These are phyloP conservation scores for Castanospermum australe DNA, from an alignment of 306 rosid genomes.

Conservation along the genomic window DNA sequence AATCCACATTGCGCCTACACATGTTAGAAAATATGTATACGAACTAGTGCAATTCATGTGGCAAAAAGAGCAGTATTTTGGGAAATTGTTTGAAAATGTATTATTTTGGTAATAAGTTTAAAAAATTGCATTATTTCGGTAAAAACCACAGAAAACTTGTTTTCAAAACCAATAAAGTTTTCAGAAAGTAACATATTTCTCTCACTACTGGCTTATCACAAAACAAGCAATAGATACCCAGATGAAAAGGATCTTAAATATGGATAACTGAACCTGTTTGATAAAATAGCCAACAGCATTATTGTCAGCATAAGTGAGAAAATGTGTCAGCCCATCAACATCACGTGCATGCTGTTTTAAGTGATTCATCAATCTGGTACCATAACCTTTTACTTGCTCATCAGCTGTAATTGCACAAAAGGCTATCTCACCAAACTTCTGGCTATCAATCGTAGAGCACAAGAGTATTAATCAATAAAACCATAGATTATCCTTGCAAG, in stretches of 20 bases:
- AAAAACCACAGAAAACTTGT: background rate
- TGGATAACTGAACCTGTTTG: slow-evolving; percentile 71
- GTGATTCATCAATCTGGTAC: slow-evolving; percentile 97
- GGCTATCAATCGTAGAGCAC: slow-evolving; percentile 51
- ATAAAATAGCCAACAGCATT: slow-evolving; percentile 98
- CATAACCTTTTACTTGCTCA: slow-evolving; percentile 98
- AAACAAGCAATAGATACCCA: slow-evolving; percentile 1
- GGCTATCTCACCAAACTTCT: slow-evolving; percentile 93
- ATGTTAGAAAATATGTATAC: background rate
- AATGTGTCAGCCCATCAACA: slow-evolving; percentile 91
- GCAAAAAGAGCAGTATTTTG: slow-evolving; percentile 1
- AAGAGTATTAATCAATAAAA: slow-evolving; percentile 12
- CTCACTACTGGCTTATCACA: background rate
- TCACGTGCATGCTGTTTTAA: slow-evolving; percentile 92
- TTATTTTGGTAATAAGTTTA: background rate
- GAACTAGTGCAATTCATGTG: background rate
- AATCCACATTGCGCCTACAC: background rate
- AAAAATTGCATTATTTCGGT: background rate
- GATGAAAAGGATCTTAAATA: slow-evolving; percentile 17
- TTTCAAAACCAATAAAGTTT: background rate
- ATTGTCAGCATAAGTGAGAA: slow-evolving; percentile 96
- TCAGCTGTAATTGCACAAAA: slow-evolving; percentile 95
- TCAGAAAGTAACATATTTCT: slow-evolving; percentile 14
- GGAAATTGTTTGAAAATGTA: background rate
- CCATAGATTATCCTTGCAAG: background rate